Conservation (phyloP, 2,329 filamentous ascomycete species). For the Penicillium sclerotiorum region DNA sequence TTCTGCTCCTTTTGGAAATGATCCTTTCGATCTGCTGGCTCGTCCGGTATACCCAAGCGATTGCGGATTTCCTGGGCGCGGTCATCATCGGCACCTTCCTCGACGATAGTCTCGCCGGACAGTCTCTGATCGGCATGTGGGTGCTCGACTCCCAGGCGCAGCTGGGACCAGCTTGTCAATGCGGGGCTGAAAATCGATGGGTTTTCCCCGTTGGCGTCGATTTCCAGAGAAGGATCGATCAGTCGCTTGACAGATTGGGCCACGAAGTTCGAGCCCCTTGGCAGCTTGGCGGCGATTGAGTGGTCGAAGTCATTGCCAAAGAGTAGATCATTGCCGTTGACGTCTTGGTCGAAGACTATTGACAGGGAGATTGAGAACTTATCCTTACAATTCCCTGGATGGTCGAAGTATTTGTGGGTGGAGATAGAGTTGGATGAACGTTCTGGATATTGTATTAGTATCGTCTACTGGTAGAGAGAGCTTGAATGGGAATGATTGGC, state of each 20-base stretch:
- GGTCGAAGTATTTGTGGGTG: slow-evolving; percentile 75
- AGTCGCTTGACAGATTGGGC: slow-evolving; percentile 86
- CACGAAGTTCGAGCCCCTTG: slow-evolving; percentile 82
- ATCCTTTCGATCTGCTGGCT: slow-evolving; percentile 60
- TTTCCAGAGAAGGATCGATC: slow-evolving; percentile 88
- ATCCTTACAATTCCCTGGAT: slow-evolving; percentile 70
- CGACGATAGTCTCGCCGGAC: slow-evolving; percentile 57
- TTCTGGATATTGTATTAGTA: background rate
- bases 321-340: slow-evolving; percentile 73
- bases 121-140: background rate
- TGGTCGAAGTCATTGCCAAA: slow-evolving; percentile 96
- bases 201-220: slow-evolving; percentile 82
- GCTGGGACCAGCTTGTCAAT: slow-evolving; percentile 75
- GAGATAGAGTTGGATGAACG: too few species aligned
- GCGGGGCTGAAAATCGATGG: slow-evolving; percentile 86
- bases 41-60: slow-evolving; percentile 55
- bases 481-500: background rate
- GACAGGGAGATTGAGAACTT: slow-evolving; percentile 83
- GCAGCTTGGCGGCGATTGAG: slow-evolving; percentile 81
- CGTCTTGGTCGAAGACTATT: slow-evolving; percentile 70
- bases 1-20: slow-evolving; percentile 61
- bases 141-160: slow-evolving; percentile 64
- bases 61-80: slow-evolving; percentile 51
- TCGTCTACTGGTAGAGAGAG: background rate
- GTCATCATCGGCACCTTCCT: slow-evolving; percentile 66